Evolutionary conservation across 2,329 filamentous ascomycete species (phyloP), one percentile per base, ranked within the genome.

Genomic region (Aspergillus tanneri): DNA sequence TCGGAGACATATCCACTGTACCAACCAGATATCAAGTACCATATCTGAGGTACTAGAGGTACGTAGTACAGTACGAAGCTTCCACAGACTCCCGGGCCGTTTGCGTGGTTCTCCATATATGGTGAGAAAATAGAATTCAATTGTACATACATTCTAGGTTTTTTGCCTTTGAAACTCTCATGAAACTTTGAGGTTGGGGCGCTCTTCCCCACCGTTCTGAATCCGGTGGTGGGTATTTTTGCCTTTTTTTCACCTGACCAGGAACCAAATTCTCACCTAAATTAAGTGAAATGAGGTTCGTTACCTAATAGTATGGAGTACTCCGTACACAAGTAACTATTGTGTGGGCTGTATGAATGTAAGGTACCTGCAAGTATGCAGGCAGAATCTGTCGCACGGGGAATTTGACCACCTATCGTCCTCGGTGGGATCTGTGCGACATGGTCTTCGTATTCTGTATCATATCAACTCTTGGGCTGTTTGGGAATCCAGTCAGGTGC

Each of bases 321-420:
- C n/a, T n/a, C n/a, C n/a, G n/a, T n/a, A n/a, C n/a, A n/a, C n/a
- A n/a, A n/a, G n/a, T n/a, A n/a, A n/a, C n/a, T n/a, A n/a, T n/a
- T n/a, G n/a, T n/a, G n/a, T n/a, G n/a, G n/a, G n/a, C n/a, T n/a
- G n/a, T n/a, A n/a, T n/a, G n/a, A 43, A 53, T 55, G 53, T 50
- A 55, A 55, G 53, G 53, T 50, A 55, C 52, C 52, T 49, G 50
- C 50, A 47, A 47, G 41, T 45, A 50, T 34, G 37, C 39, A 35
- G 39, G 39, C 28, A 18, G 32, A 24, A 48, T 21, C 30, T 30
- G 34, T 23, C 8, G 34, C 32, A 48, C 48, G 52, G 54, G 43
- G 40, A 49, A 49, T 57, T 53, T 41, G 46, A 51, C 35, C 45
- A 37, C 52, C 49, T 54, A 54, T 53, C 47, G 27, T 40, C 48